These are phyloP conservation scores for Flaveria brownii DNA, from an alignment of 129 eudicot species.

Conservation along the genomic window DNA sequence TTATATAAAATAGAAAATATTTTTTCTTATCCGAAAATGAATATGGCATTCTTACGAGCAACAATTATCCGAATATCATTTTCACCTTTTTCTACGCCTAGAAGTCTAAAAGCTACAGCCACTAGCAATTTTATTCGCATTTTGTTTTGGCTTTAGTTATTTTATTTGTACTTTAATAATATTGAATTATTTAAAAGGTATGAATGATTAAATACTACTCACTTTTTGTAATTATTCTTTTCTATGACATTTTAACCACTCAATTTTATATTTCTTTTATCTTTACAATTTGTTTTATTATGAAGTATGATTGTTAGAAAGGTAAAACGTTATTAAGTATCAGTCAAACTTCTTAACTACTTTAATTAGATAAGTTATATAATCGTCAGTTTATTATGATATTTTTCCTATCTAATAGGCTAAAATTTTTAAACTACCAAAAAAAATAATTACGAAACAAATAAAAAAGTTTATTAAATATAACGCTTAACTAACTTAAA, in stretches of 20 bases:
- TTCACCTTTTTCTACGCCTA: background rate
- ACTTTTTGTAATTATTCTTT: conserved; percentile 3
- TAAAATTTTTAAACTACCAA: background rate
- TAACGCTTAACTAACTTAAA: background rate
- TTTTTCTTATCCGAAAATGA: background rate
- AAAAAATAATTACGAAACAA: background rate
- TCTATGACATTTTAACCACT: conserved; percentile 13
- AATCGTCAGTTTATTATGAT: too few species aligned
- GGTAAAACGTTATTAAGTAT: background rate
- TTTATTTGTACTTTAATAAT: background rate
- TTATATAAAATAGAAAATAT: background rate
- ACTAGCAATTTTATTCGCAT: conserved; percentile 7
- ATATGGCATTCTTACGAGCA: conserved; percentile 1
- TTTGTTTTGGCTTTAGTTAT: conserved; percentile 14
- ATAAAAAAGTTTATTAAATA: background rate
- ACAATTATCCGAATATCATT: conserved; percentile 17
- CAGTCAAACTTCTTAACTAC: background rate
- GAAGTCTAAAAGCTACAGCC: conserved; percentile 24
- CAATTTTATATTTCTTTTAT: background rate
- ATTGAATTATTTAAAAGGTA: background rate
- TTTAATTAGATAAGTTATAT: too few species aligned
- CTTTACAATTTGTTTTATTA: background rate
- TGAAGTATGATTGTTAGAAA: background rate
- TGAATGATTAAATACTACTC: background rate
- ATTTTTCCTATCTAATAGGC: background rate